Percentiles rank a stretch among this genome's conserved stretches.
These are phyloP conservation scores for Digitaria exilis DNA, from an alignment of 202 grass and related monocot genomes.

Conservation along the genomic window DNA sequence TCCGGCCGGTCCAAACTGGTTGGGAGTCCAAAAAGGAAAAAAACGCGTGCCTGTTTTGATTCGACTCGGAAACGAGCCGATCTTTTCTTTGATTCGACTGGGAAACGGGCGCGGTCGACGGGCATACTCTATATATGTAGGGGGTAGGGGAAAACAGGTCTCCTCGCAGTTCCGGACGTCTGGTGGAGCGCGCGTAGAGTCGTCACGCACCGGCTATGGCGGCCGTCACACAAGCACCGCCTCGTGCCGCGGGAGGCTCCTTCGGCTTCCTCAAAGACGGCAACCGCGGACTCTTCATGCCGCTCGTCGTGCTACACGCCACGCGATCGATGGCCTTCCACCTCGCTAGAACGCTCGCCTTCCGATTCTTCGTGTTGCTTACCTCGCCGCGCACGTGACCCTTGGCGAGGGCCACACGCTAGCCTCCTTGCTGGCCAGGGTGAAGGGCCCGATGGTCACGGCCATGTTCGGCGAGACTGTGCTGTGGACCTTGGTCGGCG, in stretches of 20 bases:
- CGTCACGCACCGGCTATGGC: too few species aligned
- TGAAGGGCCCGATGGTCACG: background rate
- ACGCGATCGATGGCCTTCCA: background rate
- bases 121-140: too few species aligned
- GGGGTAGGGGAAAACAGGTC: too few species aligned
- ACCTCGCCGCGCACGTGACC: background rate
- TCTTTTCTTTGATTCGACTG: too few species aligned
- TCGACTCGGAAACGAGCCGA: too few species aligned
- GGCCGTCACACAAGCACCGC: background rate
- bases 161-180: too few species aligned
- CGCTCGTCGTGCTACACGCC: background rate
- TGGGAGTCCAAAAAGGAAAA: too few species aligned
- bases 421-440: background rate
- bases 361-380: background rate
- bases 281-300: background rate
- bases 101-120: too few species aligned
- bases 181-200: too few species aligned
- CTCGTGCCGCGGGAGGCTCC: background rate
- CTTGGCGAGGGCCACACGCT: background rate
- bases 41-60: too few species aligned
- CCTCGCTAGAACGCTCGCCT: background rate
- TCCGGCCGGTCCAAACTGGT: too few species aligned
- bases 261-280: background rate
- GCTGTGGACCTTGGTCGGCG: background rate
- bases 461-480: background rate